Percentiles rank a stretch among this genome's conserved stretches.
phyloP scores from a whole-genome alignment of 2,329 filamentous ascomycete genomes.

The Arthroderma sp. region DNA sequence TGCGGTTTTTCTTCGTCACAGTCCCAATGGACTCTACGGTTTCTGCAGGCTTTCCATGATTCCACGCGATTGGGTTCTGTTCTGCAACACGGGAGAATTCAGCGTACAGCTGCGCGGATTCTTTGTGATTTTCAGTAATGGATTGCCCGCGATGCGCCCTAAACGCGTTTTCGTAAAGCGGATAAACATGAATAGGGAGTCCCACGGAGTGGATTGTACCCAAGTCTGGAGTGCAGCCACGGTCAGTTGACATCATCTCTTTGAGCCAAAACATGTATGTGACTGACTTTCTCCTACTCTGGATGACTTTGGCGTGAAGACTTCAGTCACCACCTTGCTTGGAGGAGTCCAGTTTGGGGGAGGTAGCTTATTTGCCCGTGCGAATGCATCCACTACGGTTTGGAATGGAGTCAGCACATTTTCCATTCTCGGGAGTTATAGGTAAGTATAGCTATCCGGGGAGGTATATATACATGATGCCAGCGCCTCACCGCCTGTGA shows the following conservation, averaged over 20 bases:
- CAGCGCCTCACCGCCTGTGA: constrained; percentile 53
- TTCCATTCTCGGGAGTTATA: not conserved
- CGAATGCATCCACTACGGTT: constrained; percentile 38
- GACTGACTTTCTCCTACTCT: constrained; percentile 30
- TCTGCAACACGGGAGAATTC: constrained; percentile 47
- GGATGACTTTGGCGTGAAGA: constrained; percentile 40
- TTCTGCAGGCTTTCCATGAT: constrained; percentile 34
- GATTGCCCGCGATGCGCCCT: constrained; percentile 45
- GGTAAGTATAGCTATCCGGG: no score
- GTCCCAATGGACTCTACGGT: constrained; percentile 41
- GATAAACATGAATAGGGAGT: constrained; percentile 53
- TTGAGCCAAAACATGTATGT: constrained; percentile 1
- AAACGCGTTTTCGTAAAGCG: constrained; percentile 53
- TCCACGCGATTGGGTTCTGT: constrained; percentile 45
- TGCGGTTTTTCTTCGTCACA: constrained; percentile 45
- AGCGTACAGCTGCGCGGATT: constrained; percentile 48
- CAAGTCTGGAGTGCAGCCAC: constrained; percentile 29
- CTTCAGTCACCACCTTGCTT: constrained; percentile 32
- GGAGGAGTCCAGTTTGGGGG: constrained; percentile 47
- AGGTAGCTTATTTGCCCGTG: constrained; percentile 39
- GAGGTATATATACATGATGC: constrained; percentile 33
- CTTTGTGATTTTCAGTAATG: constrained; percentile 41
- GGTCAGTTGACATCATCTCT: not conserved
- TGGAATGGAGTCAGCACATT: not conserved
- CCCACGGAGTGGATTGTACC: constrained; percentile 47